Evolutionary conservation across 2,329 filamentous ascomycete species (phyloP).

Genomic region (Hymenoscyphus infarciens): DNA sequence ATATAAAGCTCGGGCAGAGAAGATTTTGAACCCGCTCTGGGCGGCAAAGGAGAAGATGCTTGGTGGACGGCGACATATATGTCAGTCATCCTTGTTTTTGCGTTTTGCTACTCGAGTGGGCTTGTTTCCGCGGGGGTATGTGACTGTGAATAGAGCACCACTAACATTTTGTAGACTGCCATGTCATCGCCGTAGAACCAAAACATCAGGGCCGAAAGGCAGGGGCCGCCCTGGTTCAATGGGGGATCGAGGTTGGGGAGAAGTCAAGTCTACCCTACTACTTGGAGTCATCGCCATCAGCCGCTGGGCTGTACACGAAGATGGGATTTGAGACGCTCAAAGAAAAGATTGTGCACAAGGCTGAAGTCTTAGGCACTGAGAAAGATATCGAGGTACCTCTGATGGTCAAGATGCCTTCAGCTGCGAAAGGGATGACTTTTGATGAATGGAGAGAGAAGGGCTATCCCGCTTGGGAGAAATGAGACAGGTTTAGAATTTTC

Average conservation of each 20-base stretch:
- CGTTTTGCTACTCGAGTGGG: neutral
- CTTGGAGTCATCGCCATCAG: conserved; percentile 4
- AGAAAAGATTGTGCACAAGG: conserved; percentile 6
- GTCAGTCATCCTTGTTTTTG: neutral
- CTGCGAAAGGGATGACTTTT: conserved; percentile 4
- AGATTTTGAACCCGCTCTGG: conserved; percentile 3
- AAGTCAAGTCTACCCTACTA: neutral
- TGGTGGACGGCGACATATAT: conserved; percentile 1
- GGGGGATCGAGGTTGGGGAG: conserved; percentile 3
- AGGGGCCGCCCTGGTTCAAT: conserved; percentile 7
- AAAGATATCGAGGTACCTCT: conserved; percentile 4
- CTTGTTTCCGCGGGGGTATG: neutral
- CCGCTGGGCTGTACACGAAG: neutral
- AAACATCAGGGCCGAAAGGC: conserved; percentile 8
- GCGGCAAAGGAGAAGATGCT: conserved; percentile 1
- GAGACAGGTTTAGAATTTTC: neutral
- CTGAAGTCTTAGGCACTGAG: conserved; percentile 1
- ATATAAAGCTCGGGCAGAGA: conserved; percentile 4
- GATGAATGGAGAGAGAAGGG: conserved; percentile 6
- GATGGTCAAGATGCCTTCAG: conserved; percentile 3
- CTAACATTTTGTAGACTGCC: neutral
- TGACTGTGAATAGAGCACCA: neutral
- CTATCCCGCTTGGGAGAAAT: conserved; percentile 3
- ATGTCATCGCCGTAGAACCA: conserved; percentile 6
- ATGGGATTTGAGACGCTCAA: conserved; percentile 7